These are phyloP conservation scores for Amanita inopinata DNA, from an alignment of 768 basidiomycete genomes.

Conservation along the genomic window DNA sequence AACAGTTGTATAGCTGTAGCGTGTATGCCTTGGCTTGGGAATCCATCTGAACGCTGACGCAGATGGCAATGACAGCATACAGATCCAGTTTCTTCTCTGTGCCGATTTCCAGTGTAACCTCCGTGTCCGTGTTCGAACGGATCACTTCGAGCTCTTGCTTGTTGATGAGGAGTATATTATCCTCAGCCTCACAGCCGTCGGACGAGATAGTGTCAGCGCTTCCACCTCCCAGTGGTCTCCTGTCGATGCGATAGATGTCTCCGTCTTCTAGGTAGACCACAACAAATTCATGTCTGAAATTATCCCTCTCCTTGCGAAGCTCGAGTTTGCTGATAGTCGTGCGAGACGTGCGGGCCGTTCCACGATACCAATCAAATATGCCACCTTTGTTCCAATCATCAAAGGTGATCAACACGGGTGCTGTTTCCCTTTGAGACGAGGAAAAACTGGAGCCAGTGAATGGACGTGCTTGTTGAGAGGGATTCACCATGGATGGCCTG, in stretches of 20 bases:
- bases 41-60: neutral
- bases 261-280: neutral
- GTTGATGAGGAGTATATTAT: neutral
- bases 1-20: slow-evolving; percentile 3
- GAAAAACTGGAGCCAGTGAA: too few species aligned
- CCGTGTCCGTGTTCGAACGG: neutral
- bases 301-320: slow-evolving; percentile 3
- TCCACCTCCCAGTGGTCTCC: neutral
- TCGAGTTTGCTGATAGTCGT: neutral
- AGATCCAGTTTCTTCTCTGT: slow-evolving; percentile 1
- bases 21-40: neutral
- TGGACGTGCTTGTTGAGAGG: too few species aligned
- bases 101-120: neutral
- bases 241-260: neutral
- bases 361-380: slow-evolving; percentile 6
- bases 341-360: neutral
- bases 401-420: slow-evolving; percentile 1
- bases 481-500: too few species aligned
- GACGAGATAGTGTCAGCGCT: neutral
- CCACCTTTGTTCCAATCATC: slow-evolving; percentile 2
- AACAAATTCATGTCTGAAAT: slow-evolving; percentile 6
- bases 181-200: slow-evolving; percentile 3
- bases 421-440: neutral
- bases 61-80: slow-evolving; percentile 1
- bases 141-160: neutral